Base-by-base conservation (phyloP, 768 basidiomycete species). In the Hysterangium stoloniferum region DNA sequence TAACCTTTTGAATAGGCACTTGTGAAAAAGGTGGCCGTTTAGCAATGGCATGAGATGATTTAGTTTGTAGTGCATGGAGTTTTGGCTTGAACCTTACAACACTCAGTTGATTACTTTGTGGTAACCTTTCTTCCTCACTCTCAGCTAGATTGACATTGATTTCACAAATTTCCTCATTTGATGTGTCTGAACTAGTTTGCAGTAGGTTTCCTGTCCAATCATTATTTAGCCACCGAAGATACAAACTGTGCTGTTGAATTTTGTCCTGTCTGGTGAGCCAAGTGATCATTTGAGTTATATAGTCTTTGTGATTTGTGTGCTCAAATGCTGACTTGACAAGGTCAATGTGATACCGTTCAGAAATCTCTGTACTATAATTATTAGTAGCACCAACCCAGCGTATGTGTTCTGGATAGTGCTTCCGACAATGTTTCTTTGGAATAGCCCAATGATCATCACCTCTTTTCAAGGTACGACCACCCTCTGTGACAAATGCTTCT, bases 401-500 rank as follows among this genome's bases (percentile, higher is more conserved):
- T 8, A 57, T 59, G 7, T 25, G 19, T 1, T 25, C 6, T 0
- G 37, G 4, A 44, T 53, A 54, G 34, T 55, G 54, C n/a, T 44
- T 19, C 4, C 47, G 46, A 3, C 27, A 31, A 50, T 56, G 56
- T 15, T 56, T 13, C 45, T 60, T 60, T 19, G 56, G 59, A 32
- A 59, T 52, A 28, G 54, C 48, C 40, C 58, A 58, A 20, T 54
- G 54, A 13, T 34, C 33, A 9, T 34, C 33, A 9, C 33, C 33
- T 34, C 33, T 9, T 17, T 34, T 34, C 33, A 34, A 17, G 9
- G 47, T 50, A 49, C 27, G 59, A 48, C 45, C 59, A 12, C 59
- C 62, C 2, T 64, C 55, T 15, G 55, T 50, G 1, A 59, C 35
- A 36, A 71, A 70, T 4, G 65, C 52, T 6, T 65, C 55, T 36